Conservation (phyloP, 2,329 filamentous ascomycete genomes). For the Trichoderma sp. region DNA sequence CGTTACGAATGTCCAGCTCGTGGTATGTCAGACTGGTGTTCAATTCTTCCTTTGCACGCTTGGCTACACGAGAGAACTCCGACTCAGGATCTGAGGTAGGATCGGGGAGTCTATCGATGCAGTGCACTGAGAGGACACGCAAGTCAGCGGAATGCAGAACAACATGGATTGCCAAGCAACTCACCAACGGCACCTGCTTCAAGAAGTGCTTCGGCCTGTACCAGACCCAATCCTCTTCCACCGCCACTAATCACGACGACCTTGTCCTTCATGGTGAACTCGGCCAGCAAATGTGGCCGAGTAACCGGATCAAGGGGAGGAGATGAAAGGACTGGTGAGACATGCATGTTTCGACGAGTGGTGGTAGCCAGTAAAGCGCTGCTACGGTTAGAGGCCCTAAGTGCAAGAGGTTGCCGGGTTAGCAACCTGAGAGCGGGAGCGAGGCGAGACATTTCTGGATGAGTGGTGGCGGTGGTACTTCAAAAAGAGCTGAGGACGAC, state of each 20-base stretch:
- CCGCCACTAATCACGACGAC: slow-evolving; percentile 78
- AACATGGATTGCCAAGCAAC: background rate
- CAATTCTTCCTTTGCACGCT: slow-evolving; percentile 66
- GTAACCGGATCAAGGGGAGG: slow-evolving; percentile 31
- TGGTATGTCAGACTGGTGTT: slow-evolving; percentile 72
- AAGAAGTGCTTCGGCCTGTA: slow-evolving; percentile 76
- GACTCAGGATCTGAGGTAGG: slow-evolving; percentile 51
- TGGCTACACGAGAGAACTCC: slow-evolving; percentile 67
- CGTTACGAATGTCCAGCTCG: slow-evolving; percentile 78
- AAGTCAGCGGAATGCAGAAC: slow-evolving; percentile 6
- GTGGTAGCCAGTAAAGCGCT: slow-evolving; percentile 26
- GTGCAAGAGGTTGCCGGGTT: slow-evolving; percentile 30
- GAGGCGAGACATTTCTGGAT: slow-evolving; percentile 37
- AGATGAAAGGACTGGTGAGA: slow-evolving; percentile 31
- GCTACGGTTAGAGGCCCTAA: slow-evolving; percentile 5
- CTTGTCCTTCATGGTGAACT: slow-evolving; percentile 76
- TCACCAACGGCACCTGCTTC: slow-evolving; percentile 74
- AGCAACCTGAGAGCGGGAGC: slow-evolving; percentile 33
- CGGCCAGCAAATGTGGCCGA: slow-evolving; percentile 56
- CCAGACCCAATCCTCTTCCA: slow-evolving; percentile 75
- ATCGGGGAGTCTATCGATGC: slow-evolving; percentile 64
- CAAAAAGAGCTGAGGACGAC: background rate
- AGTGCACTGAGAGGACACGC: slow-evolving; percentile 57
- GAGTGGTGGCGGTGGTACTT: background rate
- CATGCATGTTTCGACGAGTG: slow-evolving; percentile 34